Evolutionary conservation across 768 basidiomycete genomes (phyloP).

Genomic region (Suillus tomentosus): DNA sequence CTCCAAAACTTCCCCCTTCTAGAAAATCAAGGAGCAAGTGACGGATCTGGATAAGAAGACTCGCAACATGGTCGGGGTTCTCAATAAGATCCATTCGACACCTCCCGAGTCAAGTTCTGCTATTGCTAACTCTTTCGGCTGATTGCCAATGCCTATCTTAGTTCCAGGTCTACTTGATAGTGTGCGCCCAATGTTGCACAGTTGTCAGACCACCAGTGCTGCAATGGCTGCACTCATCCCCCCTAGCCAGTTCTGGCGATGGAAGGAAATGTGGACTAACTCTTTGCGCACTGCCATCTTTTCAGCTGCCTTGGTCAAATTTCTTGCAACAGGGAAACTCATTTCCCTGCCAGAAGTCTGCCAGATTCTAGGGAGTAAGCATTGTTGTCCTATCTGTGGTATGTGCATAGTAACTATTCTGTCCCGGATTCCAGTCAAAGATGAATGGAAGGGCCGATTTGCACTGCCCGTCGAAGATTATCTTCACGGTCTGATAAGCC

Average conservation of each 20-base stretch:
- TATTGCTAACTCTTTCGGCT: constrained; percentile 13
- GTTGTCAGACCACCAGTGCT: constrained; percentile 52
- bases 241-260: constrained; percentile 76
- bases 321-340: constrained; percentile 58
- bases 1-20: constrained; percentile 15
- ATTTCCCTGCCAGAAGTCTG: constrained; percentile 55
- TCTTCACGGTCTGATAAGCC: constrained; percentile 73
- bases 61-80: constrained; percentile 67
- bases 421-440: constrained; percentile 50
- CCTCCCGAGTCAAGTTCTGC: constrained; percentile 55
- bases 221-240: constrained; percentile 64
- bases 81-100: constrained; percentile 83
- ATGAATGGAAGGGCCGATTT: constrained; percentile 70
- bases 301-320: constrained; percentile 64
- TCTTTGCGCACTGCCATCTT: constrained; percentile 70
- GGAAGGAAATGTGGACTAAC: constrained; percentile 83
- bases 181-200: constrained; percentile 55
- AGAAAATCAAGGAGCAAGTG: constrained; percentile 84
- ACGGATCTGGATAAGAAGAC: constrained; percentile 74
- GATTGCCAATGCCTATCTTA: constrained; percentile 31
- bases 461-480: constrained; percentile 75
- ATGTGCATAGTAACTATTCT: neutral
- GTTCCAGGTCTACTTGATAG: constrained; percentile 62
- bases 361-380: constrained; percentile 68
- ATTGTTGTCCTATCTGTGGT: constrained; percentile 10